Evolutionary conservation across 345 rosid species (phyloP).

Genomic region (Capsella bursapastoris): DNA sequence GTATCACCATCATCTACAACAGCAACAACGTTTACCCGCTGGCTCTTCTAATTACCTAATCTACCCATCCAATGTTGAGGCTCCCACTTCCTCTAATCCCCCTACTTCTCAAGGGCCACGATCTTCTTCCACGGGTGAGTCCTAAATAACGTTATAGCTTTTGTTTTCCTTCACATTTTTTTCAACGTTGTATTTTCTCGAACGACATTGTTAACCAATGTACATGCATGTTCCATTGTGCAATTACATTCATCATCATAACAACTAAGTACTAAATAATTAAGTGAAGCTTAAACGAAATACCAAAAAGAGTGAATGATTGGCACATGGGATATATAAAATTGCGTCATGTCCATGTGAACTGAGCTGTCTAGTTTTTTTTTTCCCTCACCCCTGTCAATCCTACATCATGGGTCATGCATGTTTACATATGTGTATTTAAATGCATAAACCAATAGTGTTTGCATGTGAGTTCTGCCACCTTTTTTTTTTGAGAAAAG

Average conservation of each 20-base stretch:
- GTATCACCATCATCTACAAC: conserved; percentile 34
- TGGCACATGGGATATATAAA: conserved; percentile 38
- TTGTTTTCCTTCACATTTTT: neutral
- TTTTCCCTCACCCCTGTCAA: conserved; percentile 36
- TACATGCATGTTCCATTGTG: conserved; percentile 22
- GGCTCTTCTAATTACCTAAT: conserved; percentile 38
- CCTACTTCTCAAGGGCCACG: conserved; percentile 34
- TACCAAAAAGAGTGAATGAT: conserved; percentile 35
- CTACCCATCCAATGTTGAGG: conserved; percentile 37
- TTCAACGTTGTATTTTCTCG: neutral
- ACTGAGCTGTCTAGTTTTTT: conserved; percentile 40
- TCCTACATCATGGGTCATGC: conserved; percentile 43
- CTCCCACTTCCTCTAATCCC: conserved; percentile 31
- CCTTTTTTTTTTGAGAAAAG: neutral
- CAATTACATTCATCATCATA: conserved; percentile 23
- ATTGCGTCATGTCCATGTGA: conserved; percentile 44
- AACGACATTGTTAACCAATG: conserved; percentile 2
- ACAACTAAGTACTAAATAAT: neutral
- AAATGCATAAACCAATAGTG: conserved; percentile 38
- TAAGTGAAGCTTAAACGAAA: conserved; percentile 18
- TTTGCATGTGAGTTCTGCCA: conserved; percentile 46
- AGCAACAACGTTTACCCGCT: conserved; percentile 39
- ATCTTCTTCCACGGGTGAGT: conserved; percentile 44
- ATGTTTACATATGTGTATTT: conserved; percentile 26
- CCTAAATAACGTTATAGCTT: neutral